A percentile compares a stretch with the other conserved stretches of the same genome.
Evolutionary conservation across 148 eudicot species (phyloP).

Genomic region (Limonium bicolor): DNA sequence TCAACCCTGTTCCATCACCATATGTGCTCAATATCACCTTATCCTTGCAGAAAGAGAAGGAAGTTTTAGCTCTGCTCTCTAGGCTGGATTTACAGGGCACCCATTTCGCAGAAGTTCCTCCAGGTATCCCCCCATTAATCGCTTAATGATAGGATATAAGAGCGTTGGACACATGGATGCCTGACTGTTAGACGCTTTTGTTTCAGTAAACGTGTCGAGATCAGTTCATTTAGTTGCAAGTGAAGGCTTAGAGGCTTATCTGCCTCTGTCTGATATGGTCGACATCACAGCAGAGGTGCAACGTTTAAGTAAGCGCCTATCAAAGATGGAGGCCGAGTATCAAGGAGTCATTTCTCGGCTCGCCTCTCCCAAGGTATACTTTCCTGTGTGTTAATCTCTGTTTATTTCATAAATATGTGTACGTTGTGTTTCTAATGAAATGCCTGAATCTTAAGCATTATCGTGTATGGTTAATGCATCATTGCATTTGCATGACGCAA

Average conservation of each 20-base stretch:
- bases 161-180: too few species aligned
- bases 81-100: slow-evolving; percentile 62
- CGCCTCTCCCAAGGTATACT: slow-evolving; percentile 52
- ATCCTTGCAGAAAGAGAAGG: slow-evolving; percentile 64
- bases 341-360: slow-evolving; percentile 64
- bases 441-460: neutral
- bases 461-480: too few species aligned
- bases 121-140: slow-evolving; percentile 29
- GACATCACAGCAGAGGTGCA: slow-evolving; percentile 83
- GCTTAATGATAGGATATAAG: too few species aligned
- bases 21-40: slow-evolving; percentile 2
- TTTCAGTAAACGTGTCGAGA: slow-evolving; percentile 66
- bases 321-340: slow-evolving; percentile 83
- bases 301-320: slow-evolving; percentile 74
- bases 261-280: slow-evolving; percentile 94
- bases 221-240: slow-evolving; percentile 95
- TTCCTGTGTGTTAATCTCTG: neutral
- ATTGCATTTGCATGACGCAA: neutral
- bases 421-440: neutral
- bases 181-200: neutral
- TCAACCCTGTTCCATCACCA: too few species aligned
- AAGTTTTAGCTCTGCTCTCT: slow-evolving; percentile 84
- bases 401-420: neutral
- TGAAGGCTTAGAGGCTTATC: slow-evolving; percentile 97
- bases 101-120: slow-evolving; percentile 51